Percentiles rank a stretch among this genome's conserved stretches.
Evolutionary conservation across 257 asterid species (phyloP).

Genomic region (Cruciata laevipes): DNA sequence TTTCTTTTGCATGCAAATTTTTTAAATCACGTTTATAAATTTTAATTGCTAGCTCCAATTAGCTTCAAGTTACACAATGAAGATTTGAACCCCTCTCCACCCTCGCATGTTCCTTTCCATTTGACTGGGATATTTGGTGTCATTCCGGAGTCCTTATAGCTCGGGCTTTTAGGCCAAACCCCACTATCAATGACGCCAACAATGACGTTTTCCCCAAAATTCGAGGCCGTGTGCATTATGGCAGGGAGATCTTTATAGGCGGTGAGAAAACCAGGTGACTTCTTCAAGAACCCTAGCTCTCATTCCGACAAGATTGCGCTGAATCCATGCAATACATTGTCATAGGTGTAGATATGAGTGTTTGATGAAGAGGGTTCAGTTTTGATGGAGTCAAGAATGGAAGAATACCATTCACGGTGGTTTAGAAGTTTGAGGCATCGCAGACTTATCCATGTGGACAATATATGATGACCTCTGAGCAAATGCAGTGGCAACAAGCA

Average conservation of each 20-base stretch:
- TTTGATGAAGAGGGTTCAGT: conserved; percentile 11
- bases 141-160: conserved; percentile 12
- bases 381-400: conserved; percentile 18
- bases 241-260: conserved; percentile 27
- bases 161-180: conserved; percentile 13
- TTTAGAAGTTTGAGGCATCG: not conserved
- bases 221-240: conserved; percentile 23
- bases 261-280: conserved; percentile 34
- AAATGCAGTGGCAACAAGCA: not conserved
- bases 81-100: conserved; percentile 8
- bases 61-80: conserved; percentile 12
- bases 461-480: not conserved
- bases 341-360: conserved; percentile 28
- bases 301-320: conserved; percentile 29
- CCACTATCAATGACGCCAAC: conserved; percentile 13
- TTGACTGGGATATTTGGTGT: conserved; percentile 4
- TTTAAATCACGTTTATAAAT: no score
- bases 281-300: conserved; percentile 26
- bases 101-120: conserved; percentile 17
- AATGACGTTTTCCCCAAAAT: conserved; percentile 11
- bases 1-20: no score
- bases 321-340: conserved; percentile 41
- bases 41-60: conserved; percentile 12
- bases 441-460: not conserved
- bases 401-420: not conserved